These are phyloP conservation scores for Nakazawaea populi DNA, from an alignment of 805 yeast species.

Conservation along the genomic window DNA sequence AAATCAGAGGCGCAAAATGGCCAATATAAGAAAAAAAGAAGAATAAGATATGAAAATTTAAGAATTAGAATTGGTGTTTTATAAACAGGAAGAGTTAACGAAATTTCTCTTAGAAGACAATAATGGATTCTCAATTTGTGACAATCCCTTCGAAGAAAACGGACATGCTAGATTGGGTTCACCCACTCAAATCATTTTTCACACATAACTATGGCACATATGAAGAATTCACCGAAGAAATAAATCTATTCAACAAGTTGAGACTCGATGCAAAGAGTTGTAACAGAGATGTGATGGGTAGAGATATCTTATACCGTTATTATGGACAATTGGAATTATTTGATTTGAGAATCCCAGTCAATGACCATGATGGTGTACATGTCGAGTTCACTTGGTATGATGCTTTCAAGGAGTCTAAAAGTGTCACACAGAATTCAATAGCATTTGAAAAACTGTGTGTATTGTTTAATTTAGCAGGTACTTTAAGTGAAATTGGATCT, in stretches of 20 bases:
- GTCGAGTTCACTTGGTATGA: conserved; percentile 77
- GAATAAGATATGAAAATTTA: no score
- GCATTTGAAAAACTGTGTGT: conserved; percentile 88
- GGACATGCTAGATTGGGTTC: conserved; percentile 58
- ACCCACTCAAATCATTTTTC: conserved; percentile 54
- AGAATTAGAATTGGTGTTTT: no score
- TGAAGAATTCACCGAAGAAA: conserved; percentile 52
- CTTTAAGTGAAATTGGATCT: conserved; percentile 47
- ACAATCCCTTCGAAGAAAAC: conserved; percentile 36
- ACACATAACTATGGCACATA: conserved; percentile 57
- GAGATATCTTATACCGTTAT: conserved; percentile 58
- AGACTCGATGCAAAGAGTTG: conserved; percentile 55
- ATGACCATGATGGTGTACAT: conserved; percentile 40
- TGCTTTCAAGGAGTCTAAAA: conserved; percentile 46
- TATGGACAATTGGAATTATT: conserved; percentile 78
- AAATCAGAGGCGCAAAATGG: neutral
- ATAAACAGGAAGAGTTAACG: no score
- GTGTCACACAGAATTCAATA: conserved; percentile 65
- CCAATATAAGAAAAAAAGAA: neutral
- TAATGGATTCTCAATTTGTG: conserved; percentile 21
- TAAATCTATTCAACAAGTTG: conserved; percentile 46
- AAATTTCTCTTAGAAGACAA: no score
- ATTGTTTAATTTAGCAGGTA: conserved; percentile 71
- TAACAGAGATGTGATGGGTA: conserved; percentile 34
- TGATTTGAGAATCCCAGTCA: conserved; percentile 69